Base-by-base conservation (phyloP, 75 land plant genomes). In the Adiantum capillusveneris region DNA sequence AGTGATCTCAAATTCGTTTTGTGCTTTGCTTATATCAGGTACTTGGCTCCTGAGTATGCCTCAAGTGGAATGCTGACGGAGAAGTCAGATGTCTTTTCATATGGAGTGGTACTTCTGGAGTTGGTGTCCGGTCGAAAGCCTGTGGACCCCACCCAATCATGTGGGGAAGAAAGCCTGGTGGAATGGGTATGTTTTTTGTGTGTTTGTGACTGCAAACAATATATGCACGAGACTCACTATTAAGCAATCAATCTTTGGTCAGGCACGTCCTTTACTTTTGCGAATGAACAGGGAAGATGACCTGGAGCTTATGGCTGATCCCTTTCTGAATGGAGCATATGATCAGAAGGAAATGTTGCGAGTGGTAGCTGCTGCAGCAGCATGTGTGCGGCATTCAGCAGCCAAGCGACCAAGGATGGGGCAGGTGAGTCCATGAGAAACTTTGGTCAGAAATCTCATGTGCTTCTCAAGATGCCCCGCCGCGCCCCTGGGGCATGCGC, bases 41-140 rank as follows among this genome's bases (percentile, higher is more conserved):
- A 86, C 42, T 41, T 86, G 80, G 90, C 87, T 22, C 90, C 90
- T 21, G 90, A 83, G 58, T 86, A 86, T 69, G 90, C 90, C 45
- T 74, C 83, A 56, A 83, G 87, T 69, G 90, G 90, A 29, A 86
- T 84, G 59, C 66, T 86, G 53, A 86, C 90, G 29, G 73, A 80
- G 44, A 83, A 73, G 62, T 84, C 87, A 25, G 90, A 86, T 66
- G 90, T 86, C 17, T 86, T 59, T 61, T 86, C 90, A 24, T 86
- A 84, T 44, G 90, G 90, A 24, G 90, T 86, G 30, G 81, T 86
- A 53, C 74, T 86, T 43, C 65, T 86, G 42, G 90, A 86, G 65
- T 67, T 86, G 20, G 34, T 86, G 13, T 79, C 90, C 19, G 90
- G 90, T 25, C 64, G 78, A 26, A 86, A 72, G 46, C 81, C 88